Evolutionary conservation across 768 basidiomycete species (phyloP), one percentile per base, ranked within the genome.

Genomic region (Rhizopogon vinicolor): DNA sequence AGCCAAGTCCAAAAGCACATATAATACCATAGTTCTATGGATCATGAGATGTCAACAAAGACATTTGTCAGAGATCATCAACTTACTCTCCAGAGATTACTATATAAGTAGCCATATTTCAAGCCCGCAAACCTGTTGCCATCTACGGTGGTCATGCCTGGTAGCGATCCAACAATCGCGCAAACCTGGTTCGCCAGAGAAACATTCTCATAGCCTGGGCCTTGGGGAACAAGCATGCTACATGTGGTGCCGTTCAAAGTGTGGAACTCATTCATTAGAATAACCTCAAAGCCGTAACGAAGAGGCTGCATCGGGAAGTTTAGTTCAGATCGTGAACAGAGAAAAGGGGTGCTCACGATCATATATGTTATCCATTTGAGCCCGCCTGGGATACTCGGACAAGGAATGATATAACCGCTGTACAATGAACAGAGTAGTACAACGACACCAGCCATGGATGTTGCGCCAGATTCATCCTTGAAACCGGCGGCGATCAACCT

Each of bases 401-500:
- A 3, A 2, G 73, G 68, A 44, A 69, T 74, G 19, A 65, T 66
- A 57, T 72, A 80, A 19, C 68, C 79, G n/a, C 68, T 74, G 61
- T 73, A 77, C 59, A 79, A 72, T 51, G 74, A 62, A 56, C 75
- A 59, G 14, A 69, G 67, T 52, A 78, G 65, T 37, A 75, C 65
- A 52, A 68, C 52, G 55, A 78, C 41, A 5, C 64, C 70, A 0
- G 70, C 62, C 1, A 67, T 39, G 3, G 72, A 63, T 40, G 70
- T 53, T 9, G 87, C 85, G 0, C 79, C 76, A 0, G 84, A 78
- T 41, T 80, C 78, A 16, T 72, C 68, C 39, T 72, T 72, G 62
- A 84, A 82, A 13, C 72, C 73, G 0, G 86, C 82, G 1, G 85
- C 82, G 28, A 87, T 61, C 0, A 73, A 74, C 41, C 91, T 77